Base-by-base conservation (phyloP, 1,284 basidiomycete genomes). In the Bondarzewia mesenterica region DNA sequence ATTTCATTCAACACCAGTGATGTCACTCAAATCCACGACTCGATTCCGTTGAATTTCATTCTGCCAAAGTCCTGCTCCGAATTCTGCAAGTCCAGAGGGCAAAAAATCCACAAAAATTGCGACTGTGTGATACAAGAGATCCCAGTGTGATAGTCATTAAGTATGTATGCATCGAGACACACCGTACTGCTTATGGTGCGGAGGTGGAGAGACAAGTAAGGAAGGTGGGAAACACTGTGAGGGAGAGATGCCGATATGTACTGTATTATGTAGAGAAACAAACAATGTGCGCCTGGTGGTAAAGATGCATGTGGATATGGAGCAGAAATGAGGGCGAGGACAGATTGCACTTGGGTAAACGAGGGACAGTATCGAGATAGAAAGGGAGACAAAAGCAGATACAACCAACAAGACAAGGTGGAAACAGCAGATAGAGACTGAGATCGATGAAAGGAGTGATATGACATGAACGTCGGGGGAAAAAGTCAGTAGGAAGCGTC, bases 281-380 rank as follows among this genome's bases (percentile, higher is more conserved):
- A 29, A 22, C 14, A 20, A 18, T 42, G 46, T 32, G 45, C 29
- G n/a, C 12, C 10, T 10, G 29, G 29, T 10, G 29, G 29, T 32
- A 29, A 47, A 48, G 29, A 49, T 51, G 50, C 45, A 22, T 40
- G 47, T 5, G 32, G 40, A 47, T 57, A 66, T 50, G 57, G 48
- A 55, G 57, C 58, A 54, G 52, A 48, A 32, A 49, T 50, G 20
- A 43, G 47, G 42, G 48, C 42, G 5, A n/a, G 29, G 29, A 62
- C 49, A 56, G 56, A 52, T 58, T 64, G 66, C 57, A 55, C 57
- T 58, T 58, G 50, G 25, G 52, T 12, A 63, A 60, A 56, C 23
- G 26, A 50, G 48, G 50, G 45, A 44, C 35, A 45, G 22, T 29
- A 16, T 32, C 44, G 37, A 45, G 37, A 36, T 36, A 36, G 32